Evolutionary conservation across 1,284 basidiomycete species (phyloP), one percentile per base, ranked within the genome.

Genomic region (Termitomyces sp.): DNA sequence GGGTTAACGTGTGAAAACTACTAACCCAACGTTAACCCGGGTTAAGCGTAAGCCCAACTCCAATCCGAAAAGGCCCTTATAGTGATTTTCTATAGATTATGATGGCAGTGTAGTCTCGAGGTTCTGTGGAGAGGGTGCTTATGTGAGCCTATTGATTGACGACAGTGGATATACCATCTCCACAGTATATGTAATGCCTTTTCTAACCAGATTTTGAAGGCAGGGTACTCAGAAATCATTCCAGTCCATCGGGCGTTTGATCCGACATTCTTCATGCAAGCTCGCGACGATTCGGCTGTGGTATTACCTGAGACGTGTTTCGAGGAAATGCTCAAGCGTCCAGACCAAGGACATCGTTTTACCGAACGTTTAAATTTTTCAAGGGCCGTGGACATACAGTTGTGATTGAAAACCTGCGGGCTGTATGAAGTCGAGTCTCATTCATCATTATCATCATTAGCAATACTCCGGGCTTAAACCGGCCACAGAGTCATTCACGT

Each of bases 151-250:
- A n/a, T 30, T 30, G 6, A 30, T 7, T 30, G 28, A 30, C 9
- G 28, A 24, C 33, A 43, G 1, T 55, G 60, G 5, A 56, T 70
- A 5, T 64, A 65, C n/a, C 58, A 67, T 41, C 48, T 62, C 0
- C 48, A 56, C 19, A 54, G 58, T 6, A 49, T 69, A n/a, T n/a
- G n/a, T n/a, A 11, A 30, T 56, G 5, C 43, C 58, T 33, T 43
- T 68, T 13, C 48, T 63, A 5, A 53, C 10, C 58, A 62, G 24
- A 51, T 59, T 5, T 43, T 57, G n/a, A 49, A 45, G 19, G 7
- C 18, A 26, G 24, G 24, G 19, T 26, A 26, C 1, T 60, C 68
- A 7, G 3, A 8, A 9, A 9, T 16, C 37, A 8, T 9, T 16
- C 16, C 1, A 10, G 9, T 38, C 13, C 21, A 47, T 21, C 45